phyloP scores from a whole-genome alignment of 352 stramenopile species.

The Salisapilia sapeloensis region DNA sequence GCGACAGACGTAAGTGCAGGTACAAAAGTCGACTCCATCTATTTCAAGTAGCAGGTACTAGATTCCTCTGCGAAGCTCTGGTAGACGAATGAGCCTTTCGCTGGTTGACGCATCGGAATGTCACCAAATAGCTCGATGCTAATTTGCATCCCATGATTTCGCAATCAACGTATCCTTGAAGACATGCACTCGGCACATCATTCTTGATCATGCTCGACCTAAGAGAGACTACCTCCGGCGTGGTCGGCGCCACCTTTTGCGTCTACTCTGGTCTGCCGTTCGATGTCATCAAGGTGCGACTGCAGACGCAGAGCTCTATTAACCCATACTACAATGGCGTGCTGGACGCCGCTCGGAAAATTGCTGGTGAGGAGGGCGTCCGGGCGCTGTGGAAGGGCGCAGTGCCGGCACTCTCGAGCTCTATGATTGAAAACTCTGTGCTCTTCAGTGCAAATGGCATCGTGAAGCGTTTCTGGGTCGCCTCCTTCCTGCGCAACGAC shows the following conservation, averaged over 20 bases:
- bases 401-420: constrained; percentile 68
- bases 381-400: constrained; percentile 79
- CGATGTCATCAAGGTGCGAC: constrained; percentile 73
- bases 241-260: constrained; percentile 63
- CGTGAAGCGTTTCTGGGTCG: constrained; percentile 43
- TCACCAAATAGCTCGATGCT: too few species aligned
- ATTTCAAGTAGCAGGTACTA: too few species aligned
- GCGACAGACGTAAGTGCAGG: too few species aligned
- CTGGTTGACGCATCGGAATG: too few species aligned
- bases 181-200: too few species aligned
- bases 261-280: constrained; percentile 78
- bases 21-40: too few species aligned
- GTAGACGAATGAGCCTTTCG: too few species aligned
- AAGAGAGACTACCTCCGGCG: constrained; percentile 56
- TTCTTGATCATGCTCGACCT: constrained; percentile 48
- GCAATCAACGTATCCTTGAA: too few species aligned
- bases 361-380: constrained; percentile 53
- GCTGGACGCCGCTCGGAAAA: constrained; percentile 43
- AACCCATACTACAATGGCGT: constrained; percentile 48
- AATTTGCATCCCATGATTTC: too few species aligned
- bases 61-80: too few species aligned
- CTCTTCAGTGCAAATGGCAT: constrained; percentile 78
- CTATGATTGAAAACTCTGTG: constrained; percentile 82
- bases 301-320: constrained; percentile 56
- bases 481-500: constrained; percentile 23